phyloP scores from a whole-genome alignment of 139 green algal species.

The Closterium sp. region DNA sequence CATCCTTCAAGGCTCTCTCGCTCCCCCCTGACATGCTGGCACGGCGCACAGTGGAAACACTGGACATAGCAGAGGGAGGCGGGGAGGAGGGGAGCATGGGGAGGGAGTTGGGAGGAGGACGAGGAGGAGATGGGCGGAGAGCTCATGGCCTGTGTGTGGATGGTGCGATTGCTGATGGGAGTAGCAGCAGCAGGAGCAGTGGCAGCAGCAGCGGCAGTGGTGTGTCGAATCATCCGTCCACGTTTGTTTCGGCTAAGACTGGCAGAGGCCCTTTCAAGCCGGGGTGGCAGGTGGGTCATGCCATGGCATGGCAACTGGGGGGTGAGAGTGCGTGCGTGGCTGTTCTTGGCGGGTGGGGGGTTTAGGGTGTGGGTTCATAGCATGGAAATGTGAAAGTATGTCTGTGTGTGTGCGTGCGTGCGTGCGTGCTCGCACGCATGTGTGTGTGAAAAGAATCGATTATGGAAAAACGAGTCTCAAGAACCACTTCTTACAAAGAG shows the following conservation, averaged over 20 bases:
- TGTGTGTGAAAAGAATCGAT: too few relatives aligned
- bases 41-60: background rate
- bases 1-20: background rate
- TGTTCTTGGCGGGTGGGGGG: background rate
- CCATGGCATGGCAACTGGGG: background rate
- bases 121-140: background rate
- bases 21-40: background rate
- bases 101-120: background rate
- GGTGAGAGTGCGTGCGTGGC: background rate
- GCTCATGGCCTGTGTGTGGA: background rate
- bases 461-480: too few relatives aligned
- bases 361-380: background rate
- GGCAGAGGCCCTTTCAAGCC: conserved; percentile 39
- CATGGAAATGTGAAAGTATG: background rate
- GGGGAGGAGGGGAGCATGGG: background rate
- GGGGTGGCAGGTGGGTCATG: background rate
- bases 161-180: background rate
- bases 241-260: conserved; percentile 30
- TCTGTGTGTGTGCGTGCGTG: background rate
- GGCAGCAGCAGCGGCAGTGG: background rate
- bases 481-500: too few relatives aligned
- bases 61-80: background rate
- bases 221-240: background rate
- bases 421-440: background rate
- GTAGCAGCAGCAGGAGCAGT: background rate